Percentiles rank a stretch among this genome's conserved stretches.
Conservation (phyloP, 257 asterid genomes). For the Petrea volubilis region DNA sequence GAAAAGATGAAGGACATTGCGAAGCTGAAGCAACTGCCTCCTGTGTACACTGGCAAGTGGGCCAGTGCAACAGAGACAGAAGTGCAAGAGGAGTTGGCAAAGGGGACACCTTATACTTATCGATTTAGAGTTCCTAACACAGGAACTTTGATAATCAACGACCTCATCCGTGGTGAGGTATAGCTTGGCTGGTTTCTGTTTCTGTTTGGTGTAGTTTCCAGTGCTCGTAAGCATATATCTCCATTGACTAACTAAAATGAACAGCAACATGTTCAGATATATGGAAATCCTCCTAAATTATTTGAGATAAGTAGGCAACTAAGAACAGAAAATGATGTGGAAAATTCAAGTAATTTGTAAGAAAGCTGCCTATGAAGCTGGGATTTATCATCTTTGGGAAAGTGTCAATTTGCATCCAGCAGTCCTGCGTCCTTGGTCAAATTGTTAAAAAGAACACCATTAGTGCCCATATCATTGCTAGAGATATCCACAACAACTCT, state of each 20-base stretch:
- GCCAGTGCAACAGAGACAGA: conserved; percentile 69
- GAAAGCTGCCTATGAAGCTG: no score
- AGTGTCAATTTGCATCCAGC: background rate
- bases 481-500: background rate
- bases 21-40: conserved; percentile 81
- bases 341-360: background rate
- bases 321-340: background rate
- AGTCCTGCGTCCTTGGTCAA: background rate
- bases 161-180: conserved; percentile 97
- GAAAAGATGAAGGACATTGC: conserved; percentile 92
- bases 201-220: conserved; percentile 2
- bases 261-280: background rate
- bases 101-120: conserved; percentile 82
- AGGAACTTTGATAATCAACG: conserved; percentile 74
- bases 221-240: background rate
- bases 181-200: conserved; percentile 18
- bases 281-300: background rate
- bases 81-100: conserved; percentile 72
- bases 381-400: no score
- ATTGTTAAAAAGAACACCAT: background rate
- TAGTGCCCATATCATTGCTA: background rate
- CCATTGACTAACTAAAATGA: background rate
- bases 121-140: conserved; percentile 89
- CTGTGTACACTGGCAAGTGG: conserved; percentile 92
- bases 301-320: no score